A percentile compares a stretch with the other conserved stretches of the same genome.
Evolutionary conservation across 1,139 yeast genomes (phyloP).

Genomic region (Sugiyamaella novakii): DNA sequence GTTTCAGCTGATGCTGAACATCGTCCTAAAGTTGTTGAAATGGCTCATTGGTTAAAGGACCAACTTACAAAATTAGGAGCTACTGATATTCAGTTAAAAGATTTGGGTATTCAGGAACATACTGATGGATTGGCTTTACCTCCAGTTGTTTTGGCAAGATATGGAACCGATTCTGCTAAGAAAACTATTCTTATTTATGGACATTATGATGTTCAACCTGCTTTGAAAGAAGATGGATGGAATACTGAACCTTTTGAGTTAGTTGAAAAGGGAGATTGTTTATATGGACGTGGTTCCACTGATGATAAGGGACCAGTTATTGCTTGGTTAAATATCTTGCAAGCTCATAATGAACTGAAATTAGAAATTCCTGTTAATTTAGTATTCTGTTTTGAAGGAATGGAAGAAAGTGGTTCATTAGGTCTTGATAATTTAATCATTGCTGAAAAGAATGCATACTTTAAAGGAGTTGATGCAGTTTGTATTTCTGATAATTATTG

Average conservation of each 20-base stretch:
- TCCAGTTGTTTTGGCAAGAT: slow-evolving; percentile 87
- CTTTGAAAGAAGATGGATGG: slow-evolving; percentile 93
- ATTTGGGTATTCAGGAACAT: slow-evolving; percentile 87
- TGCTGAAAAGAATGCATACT: slow-evolving; percentile 74
- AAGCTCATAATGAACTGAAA: slow-evolving; percentile 85
- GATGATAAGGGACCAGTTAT: slow-evolving; percentile 98
- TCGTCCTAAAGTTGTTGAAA: slow-evolving; percentile 79
- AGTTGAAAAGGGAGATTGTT: slow-evolving; percentile 60
- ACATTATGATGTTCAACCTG: slow-evolving; percentile 98
- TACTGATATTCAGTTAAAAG: slow-evolving; percentile 75
- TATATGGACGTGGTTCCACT: slow-evolving; percentile 92
- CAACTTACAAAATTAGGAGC: slow-evolving; percentile 77
- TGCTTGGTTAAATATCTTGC: slow-evolving; percentile 92
- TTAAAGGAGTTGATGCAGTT: slow-evolving; percentile 87
- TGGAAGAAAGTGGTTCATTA: slow-evolving; percentile 97
- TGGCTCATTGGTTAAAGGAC: slow-evolving; percentile 77
- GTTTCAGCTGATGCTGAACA: slow-evolving; percentile 88
- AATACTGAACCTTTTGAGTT: slow-evolving; percentile 83
- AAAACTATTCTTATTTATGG: slow-evolving; percentile 92
- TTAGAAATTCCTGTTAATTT: slow-evolving; percentile 92
- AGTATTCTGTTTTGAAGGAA: slow-evolving; percentile 93
- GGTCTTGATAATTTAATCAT: slow-evolving; percentile 86
- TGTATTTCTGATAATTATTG: slow-evolving; percentile 98
- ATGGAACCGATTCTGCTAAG: slow-evolving; percentile 75
- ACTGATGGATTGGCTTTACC: slow-evolving; percentile 73